Evolutionary conservation across 2,329 filamentous ascomycete species (phyloP).

Genomic region (Neonectria ditissima): DNA sequence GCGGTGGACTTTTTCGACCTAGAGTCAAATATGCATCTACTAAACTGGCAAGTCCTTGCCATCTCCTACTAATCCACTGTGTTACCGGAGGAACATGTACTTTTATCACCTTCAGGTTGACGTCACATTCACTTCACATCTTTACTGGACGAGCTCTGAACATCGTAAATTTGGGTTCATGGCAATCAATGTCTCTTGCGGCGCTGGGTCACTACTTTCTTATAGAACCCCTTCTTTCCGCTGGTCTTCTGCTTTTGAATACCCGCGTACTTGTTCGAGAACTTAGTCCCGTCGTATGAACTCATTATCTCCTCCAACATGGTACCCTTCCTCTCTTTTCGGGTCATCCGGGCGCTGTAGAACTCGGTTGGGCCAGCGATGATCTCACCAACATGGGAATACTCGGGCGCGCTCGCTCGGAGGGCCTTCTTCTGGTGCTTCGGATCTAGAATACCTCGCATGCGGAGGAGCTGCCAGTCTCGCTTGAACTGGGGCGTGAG

Average conservation of each 20-base stretch:
- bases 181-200: conserved; percentile 39
- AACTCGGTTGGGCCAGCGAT: conserved; percentile 91
- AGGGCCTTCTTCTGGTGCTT: conserved; percentile 94
- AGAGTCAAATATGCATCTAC: background rate
- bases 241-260: conserved; percentile 86
- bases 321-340: conserved; percentile 88
- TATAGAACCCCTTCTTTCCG: conserved; percentile 91
- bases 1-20: background rate
- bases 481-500: conserved; percentile 87
- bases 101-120: background rate
- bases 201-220: conserved; percentile 71
- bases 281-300: conserved; percentile 67
- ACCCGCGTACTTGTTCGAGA: conserved; percentile 88
- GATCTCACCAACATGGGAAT: conserved; percentile 89
- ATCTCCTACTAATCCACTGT: background rate
- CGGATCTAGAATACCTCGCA: conserved; percentile 89
- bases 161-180: background rate
- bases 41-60: background rate
- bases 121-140: background rate
- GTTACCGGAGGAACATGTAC: background rate
- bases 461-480: conserved; percentile 88
- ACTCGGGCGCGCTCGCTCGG: conserved; percentile 76
- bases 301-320: conserved; percentile 85
- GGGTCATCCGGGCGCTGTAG: conserved; percentile 82
- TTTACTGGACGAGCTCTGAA: background rate